Evolutionary conservation across 192 early-diverging fungal species (phyloP).

Genomic region (Entomortierella parvispora): DNA sequence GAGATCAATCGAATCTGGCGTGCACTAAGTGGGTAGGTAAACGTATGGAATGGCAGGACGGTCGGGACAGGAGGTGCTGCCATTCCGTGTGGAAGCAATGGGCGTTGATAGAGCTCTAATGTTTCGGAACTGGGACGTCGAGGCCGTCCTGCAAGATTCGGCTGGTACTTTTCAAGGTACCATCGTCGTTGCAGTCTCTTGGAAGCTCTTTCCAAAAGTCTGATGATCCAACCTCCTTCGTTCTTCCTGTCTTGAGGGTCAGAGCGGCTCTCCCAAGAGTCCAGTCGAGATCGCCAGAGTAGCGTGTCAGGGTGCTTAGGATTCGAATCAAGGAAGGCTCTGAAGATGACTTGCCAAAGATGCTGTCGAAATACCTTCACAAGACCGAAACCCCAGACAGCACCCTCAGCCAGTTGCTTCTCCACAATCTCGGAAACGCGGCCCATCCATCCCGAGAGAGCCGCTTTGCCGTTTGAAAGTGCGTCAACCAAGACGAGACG

Average conservation of each 20-base stretch:
- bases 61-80: conserved; percentile 78
- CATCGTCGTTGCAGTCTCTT: conserved; percentile 71
- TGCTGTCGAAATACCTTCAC: conserved; percentile 56
- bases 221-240: conserved; percentile 82
- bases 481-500: conserved; percentile 34
- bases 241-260: conserved; percentile 52
- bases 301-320: conserved; percentile 15
- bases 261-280: conserved; percentile 18
- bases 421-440: conserved; percentile 82
- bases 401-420: conserved; percentile 76
- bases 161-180: conserved; percentile 65
- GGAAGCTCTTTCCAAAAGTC: conserved; percentile 67
- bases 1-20: conserved; percentile 88
- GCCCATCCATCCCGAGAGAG: conserved; percentile 73
- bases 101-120: conserved; percentile 33
- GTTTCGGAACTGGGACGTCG: conserved; percentile 16
- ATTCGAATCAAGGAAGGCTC: conserved; percentile 29
- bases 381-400: conserved; percentile 64
- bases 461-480: conserved; percentile 14
- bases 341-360: conserved; percentile 28
- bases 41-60: conserved; percentile 94
- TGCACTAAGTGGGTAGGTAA: conserved; percentile 88
- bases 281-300: conserved; percentile 32
- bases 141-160: conserved; percentile 10
- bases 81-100: conserved; percentile 49